Evolutionary conservation across 2,329 filamentous ascomycete species (phyloP).

Genomic region (Tolypocladium tropicale): DNA sequence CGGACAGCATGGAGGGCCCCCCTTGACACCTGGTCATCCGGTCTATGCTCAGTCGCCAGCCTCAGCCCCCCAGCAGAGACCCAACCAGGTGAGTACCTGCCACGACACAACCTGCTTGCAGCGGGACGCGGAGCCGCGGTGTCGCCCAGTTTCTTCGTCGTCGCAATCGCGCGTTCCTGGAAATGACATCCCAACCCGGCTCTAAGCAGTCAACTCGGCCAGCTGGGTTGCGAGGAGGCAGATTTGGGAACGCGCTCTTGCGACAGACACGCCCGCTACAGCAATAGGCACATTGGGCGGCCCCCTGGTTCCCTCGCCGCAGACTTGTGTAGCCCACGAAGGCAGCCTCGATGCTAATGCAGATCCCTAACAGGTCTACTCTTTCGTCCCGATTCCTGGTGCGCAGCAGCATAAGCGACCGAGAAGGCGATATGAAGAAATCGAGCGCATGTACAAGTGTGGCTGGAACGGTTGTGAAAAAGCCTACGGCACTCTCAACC

Average conservation of each 20-base stretch:
- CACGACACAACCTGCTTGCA: background rate
- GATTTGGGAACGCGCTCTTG: background rate
- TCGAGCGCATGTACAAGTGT: slow-evolving; percentile 99
- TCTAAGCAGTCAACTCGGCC: too few relatives aligned
- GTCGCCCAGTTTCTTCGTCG: background rate
- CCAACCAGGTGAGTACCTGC: slow-evolving; percentile 47
- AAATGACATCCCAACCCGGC: too few relatives aligned
- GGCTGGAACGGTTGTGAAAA: slow-evolving; percentile 98
- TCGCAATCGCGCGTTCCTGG: too few relatives aligned
- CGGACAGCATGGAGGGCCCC: slow-evolving; percentile 38
- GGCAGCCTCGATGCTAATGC: background rate
- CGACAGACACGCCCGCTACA: background rate
- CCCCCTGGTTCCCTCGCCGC: background rate
- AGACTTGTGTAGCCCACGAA: background rate
- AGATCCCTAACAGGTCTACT: slow-evolving; percentile 66
- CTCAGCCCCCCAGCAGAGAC: slow-evolving; percentile 43
- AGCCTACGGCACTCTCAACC: slow-evolving; percentile 94
- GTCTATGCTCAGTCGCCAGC: slow-evolving; percentile 47
- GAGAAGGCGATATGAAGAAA: slow-evolving; percentile 89
- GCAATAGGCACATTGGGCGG: background rate
- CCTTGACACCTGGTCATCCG: slow-evolving; percentile 40
- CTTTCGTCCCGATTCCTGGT: slow-evolving; percentile 93
- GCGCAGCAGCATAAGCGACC: slow-evolving; percentile 96
- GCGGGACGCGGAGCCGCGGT: background rate
- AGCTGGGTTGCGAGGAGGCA: background rate